phyloP scores from a whole-genome alignment of 805 yeast genomes.

The Hanseniaspora osmophila region DNA sequence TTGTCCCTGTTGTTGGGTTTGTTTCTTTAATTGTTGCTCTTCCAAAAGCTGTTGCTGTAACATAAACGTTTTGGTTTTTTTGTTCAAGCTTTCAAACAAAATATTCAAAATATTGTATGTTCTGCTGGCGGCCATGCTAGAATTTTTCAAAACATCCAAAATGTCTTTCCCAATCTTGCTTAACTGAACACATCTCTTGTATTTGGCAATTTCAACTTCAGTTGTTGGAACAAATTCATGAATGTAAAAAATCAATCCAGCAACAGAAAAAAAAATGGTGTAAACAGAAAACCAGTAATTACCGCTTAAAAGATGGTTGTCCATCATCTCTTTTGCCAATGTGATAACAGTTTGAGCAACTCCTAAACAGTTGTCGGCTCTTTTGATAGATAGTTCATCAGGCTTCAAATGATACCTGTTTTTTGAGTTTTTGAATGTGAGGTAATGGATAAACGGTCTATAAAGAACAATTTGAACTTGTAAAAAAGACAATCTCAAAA shows the following conservation, averaged over 20 bases:
- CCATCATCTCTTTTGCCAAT: slow-evolving; percentile 67
- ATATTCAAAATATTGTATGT: slow-evolving; percentile 69
- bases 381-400: slow-evolving; percentile 36
- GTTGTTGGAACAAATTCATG: slow-evolving; percentile 38
- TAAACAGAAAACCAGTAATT: slow-evolving; percentile 92
- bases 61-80: slow-evolving; percentile 44
- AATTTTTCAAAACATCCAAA: slow-evolving; percentile 53
- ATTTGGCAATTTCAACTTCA: slow-evolving; percentile 32
- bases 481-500: slow-evolving; percentile 57
- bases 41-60: slow-evolving; percentile 9
- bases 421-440: slow-evolving; percentile 36
- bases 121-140: slow-evolving; percentile 64
- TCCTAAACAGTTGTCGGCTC: slow-evolving; percentile 74
- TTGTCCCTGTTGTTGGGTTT: neutral
- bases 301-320: slow-evolving; percentile 59
- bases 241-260: slow-evolving; percentile 71
- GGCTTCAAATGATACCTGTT: slow-evolving; percentile 4
- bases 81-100: slow-evolving; percentile 65
- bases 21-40: slow-evolving; percentile 1
- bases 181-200: slow-evolving; percentile 48
- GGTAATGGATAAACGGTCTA: slow-evolving; percentile 72
- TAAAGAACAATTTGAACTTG: slow-evolving; percentile 77
- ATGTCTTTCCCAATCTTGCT: slow-evolving; percentile 74
- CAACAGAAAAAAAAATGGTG: slow-evolving; percentile 83
- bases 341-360: slow-evolving; percentile 72